These are phyloP conservation scores for Arctium lappa DNA, from an alignment of 129 eudicot genomes.

Conservation along the genomic window DNA sequence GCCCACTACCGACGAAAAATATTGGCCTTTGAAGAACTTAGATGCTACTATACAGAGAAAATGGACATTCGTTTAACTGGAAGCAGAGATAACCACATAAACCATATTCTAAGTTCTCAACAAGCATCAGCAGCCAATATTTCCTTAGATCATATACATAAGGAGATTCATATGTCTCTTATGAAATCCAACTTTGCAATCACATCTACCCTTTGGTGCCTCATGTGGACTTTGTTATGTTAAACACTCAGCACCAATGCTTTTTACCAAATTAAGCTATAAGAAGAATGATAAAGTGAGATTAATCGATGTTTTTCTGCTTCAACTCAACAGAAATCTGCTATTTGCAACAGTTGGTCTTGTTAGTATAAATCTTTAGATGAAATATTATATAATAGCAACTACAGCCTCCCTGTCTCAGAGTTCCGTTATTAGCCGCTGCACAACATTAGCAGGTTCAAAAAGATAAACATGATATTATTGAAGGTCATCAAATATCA, in stretches of 20 bases:
- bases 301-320: neutral
- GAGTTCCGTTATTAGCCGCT: neutral
- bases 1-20: neutral
- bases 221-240: neutral
- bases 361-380: neutral
- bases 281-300: neutral
- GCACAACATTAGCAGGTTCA: neutral
- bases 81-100: neutral
- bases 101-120: neutral
- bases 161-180: neutral
- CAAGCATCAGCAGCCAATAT: neutral
- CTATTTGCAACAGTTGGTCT: neutral
- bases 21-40: neutral
- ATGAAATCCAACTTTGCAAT: neutral
- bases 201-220: neutral
- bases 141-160: neutral
- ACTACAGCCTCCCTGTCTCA: neutral
- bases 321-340: neutral
- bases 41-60: neutral
- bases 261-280: constrained; percentile 2
- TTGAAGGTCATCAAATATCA: constrained; percentile 1
- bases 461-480: constrained; percentile 3
- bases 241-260: neutral
- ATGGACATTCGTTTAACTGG: neutral
- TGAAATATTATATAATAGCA: neutral